A percentile compares a stretch with the other conserved stretches of the same genome.
Evolutionary conservation across 2,329 filamentous ascomycete genomes (phyloP).

Genomic region (Colletotrichum neosansevieriae): DNA sequence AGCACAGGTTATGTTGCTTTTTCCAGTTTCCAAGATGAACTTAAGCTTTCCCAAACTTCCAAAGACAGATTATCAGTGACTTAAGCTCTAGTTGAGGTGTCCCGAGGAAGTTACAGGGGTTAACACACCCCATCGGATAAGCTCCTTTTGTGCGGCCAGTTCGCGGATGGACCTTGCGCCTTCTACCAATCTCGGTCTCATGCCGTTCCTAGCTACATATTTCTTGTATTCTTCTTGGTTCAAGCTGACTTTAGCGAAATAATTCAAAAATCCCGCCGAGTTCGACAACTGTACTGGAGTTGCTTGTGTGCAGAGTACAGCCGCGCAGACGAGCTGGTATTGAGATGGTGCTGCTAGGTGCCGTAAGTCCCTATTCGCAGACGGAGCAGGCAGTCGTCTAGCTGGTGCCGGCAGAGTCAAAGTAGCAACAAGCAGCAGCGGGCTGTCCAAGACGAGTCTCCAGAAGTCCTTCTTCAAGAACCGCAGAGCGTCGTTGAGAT

Average conservation of each 20-base stretch:
- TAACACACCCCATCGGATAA: slow-evolving; percentile 47
- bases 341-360: slow-evolving; percentile 55
- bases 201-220: slow-evolving; percentile 47
- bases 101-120: not conserved
- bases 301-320: slow-evolving; percentile 47
- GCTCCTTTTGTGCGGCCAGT: slow-evolving; percentile 47
- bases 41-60: not conserved
- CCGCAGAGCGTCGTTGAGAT: slow-evolving; percentile 55
- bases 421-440: slow-evolving; percentile 58
- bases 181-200: not conserved
- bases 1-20: slow-evolving; percentile 47
- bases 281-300: slow-evolving; percentile 23
- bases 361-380: not conserved
- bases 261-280: slow-evolving; percentile 9
- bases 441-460: slow-evolving; percentile 51
- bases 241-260: fast-evolving
- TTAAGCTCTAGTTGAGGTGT: not conserved
- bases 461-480: slow-evolving; percentile 53
- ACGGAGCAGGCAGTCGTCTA: slow-evolving; percentile 45
- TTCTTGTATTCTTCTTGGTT: slow-evolving; percentile 48
- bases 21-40: slow-evolving; percentile 4
- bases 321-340: slow-evolving; percentile 54
- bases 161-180: slow-evolving; percentile 49
- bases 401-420: slow-evolving; percentile 57
- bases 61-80: not conserved